phyloP scores from a whole-genome alignment of 495 filamentous ascomycete genomes.

The Penicillium ucsense region DNA sequence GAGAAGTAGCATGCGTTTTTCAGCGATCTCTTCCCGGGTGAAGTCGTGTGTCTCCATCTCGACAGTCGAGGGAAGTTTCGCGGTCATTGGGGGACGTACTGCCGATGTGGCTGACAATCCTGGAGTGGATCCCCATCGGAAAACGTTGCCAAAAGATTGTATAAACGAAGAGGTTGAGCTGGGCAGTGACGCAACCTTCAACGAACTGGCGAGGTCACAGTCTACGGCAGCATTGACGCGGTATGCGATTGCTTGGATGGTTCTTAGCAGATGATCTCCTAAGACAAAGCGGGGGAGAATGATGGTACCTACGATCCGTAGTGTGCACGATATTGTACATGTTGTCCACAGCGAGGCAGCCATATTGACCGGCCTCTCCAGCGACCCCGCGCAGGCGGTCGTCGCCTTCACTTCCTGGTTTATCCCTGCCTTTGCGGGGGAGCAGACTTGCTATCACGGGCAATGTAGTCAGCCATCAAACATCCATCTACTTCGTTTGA shows the following conservation, averaged over 20 bases:
- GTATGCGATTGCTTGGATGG: slow-evolving; percentile 63
- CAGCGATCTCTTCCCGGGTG: slow-evolving; percentile 81
- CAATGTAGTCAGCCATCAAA: too few relatives aligned
- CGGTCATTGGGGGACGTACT: slow-evolving; percentile 30
- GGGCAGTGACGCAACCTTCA: slow-evolving; percentile 72
- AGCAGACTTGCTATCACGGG: slow-evolving; percentile 48
- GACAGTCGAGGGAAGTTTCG: slow-evolving; percentile 76
- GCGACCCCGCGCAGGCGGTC: slow-evolving; percentile 54
- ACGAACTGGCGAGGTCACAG: slow-evolving; percentile 59
- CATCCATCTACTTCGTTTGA: too few relatives aligned
- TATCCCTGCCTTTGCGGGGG: slow-evolving; percentile 65
- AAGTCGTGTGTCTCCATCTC: slow-evolving; percentile 97
- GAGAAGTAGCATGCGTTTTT: slow-evolving; percentile 74
- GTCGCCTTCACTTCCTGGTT: slow-evolving; percentile 62
- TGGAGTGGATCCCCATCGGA: slow-evolving; percentile 41
- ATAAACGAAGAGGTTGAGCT: slow-evolving; percentile 58
- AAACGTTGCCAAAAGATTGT: slow-evolving; percentile 52
- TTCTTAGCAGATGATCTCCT: slow-evolving; percentile 31
- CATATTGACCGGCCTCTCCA: slow-evolving; percentile 68
- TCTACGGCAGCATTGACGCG: slow-evolving; percentile 86
- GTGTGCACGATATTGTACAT: slow-evolving; percentile 85
- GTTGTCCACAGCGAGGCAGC: slow-evolving; percentile 89
- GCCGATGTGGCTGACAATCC: slow-evolving; percentile 12
- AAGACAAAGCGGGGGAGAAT: too few relatives aligned
- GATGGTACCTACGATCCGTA: slow-evolving; percentile 38